Percentiles rank a stretch among this genome's conserved stretches.
Evolutionary conservation across 2,329 filamentous ascomycete genomes (phyloP).

Genomic region (Aureobasidium musti): DNA sequence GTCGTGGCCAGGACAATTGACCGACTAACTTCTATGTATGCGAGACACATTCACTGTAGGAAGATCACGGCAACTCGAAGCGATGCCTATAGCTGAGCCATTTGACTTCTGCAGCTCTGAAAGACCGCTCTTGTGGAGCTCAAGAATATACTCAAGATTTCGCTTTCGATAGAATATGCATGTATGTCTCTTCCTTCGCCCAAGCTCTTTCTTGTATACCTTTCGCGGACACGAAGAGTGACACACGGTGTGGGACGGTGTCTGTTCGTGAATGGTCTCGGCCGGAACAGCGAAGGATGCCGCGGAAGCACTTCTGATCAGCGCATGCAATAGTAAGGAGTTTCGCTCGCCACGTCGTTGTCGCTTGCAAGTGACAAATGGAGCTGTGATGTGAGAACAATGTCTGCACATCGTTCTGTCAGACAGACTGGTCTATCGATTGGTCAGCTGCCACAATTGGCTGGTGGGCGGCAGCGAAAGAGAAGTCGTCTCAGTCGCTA

Average conservation of each 20-base stretch:
- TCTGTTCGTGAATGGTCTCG: not conserved
- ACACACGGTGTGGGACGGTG: not conserved
- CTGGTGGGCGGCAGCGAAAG: not conserved
- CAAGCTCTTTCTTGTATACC: slow-evolving; percentile 3
- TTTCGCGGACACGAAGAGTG: not conserved
- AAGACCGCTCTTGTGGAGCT: not conserved
- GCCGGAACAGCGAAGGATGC: not conserved
- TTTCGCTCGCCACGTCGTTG: not conserved
- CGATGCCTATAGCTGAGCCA: not conserved
- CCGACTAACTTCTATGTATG: not conserved
- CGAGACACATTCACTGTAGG: not conserved
- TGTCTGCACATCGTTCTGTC: not conserved
- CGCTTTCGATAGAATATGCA: slow-evolving; percentile 2
- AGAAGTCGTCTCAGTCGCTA: not conserved
- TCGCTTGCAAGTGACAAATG: not conserved
- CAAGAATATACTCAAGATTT: too few species aligned
- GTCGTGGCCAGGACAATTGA: too few species aligned
- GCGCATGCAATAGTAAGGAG: not conserved
- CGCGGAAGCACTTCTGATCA: not conserved
- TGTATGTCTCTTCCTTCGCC: not conserved
- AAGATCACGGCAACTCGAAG: not conserved
- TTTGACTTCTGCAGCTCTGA: not conserved
- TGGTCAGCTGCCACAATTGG: slow-evolving; percentile 8
- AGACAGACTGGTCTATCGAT: not conserved
- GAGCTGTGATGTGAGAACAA: not conserved